Conservation (phyloP, 345 rosid species). For the Eucalyptus melliodora region DNA sequence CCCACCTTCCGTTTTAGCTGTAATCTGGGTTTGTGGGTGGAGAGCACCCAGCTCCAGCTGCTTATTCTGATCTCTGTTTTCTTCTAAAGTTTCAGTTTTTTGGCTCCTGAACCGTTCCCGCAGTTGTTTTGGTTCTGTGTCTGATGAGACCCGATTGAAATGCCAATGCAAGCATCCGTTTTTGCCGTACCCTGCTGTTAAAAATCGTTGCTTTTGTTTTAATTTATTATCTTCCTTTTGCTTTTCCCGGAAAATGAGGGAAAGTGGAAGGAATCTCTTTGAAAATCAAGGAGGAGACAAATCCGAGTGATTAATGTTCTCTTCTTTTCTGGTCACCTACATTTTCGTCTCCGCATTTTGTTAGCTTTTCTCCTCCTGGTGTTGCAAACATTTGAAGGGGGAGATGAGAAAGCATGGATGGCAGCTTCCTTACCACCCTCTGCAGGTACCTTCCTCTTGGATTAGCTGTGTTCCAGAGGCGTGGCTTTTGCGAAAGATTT, state of each 20-base stretch:
- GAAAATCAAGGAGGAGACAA: background rate
- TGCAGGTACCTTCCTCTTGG: slow-evolving; percentile 46
- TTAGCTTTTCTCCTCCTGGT: slow-evolving; percentile 10
- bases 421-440: slow-evolving; percentile 99
- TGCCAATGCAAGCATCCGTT: slow-evolving; percentile 12
- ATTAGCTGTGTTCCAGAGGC: background rate
- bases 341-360: background rate
- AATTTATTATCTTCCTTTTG: background rate
- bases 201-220: slow-evolving; percentile 3
- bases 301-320: background rate
- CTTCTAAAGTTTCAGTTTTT: slow-evolving; percentile 20
- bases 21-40: background rate
- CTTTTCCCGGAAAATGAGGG: slow-evolving; percentile 39
- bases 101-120: background rate
- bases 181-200: background rate
- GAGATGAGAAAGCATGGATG: slow-evolving; percentile 98
- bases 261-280: slow-evolving; percentile 4
- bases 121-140: background rate
- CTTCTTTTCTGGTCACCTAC: background rate
- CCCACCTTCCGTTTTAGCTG: background rate
- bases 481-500: background rate
- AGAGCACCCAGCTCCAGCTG: background rate
- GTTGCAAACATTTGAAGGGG: slow-evolving; percentile 19
- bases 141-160: background rate
- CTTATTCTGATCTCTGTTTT: background rate